These are phyloP conservation scores for Fragaria ananassa DNA, from an alignment of 306 rosid species.

Conservation along the genomic window DNA sequence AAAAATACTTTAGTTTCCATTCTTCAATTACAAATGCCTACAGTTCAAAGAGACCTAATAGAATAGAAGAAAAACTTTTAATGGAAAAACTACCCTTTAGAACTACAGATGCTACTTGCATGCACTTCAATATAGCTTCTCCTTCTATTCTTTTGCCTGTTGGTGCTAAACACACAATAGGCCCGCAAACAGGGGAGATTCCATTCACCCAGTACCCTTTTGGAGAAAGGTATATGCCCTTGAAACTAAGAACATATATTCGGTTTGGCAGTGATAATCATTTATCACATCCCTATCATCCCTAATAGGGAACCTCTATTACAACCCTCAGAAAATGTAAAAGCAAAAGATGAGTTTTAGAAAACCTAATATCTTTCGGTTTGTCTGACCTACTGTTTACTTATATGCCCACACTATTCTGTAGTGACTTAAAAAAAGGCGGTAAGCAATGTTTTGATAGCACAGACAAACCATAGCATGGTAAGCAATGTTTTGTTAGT, in stretches of 20 bases:
- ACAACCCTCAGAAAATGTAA: neutral
- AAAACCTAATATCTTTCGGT: neutral
- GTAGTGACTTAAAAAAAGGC: neutral
- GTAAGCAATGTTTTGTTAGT: neutral
- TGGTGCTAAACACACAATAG: neutral
- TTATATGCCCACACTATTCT: neutral
- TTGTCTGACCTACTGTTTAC: neutral
- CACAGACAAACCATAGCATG: neutral
- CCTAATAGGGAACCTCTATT: too few species aligned
- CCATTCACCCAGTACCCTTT: neutral
- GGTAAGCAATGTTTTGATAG: neutral
- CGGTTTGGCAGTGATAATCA: neutral
- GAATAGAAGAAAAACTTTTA: neutral
- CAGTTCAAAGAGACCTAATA: neutral
- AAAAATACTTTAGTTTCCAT: neutral
- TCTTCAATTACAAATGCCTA: neutral
- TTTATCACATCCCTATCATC: neutral
- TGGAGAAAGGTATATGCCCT: neutral
- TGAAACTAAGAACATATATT: neutral
- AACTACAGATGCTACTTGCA: neutral
- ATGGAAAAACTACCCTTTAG: neutral
- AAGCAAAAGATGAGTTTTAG: neutral
- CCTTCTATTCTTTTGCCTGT: neutral
- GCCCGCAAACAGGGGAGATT: neutral
- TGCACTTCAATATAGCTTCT: neutral